Conservation (phyloP, 352 stramenopile genomes). For the Aphanomyces invadans region DNA sequence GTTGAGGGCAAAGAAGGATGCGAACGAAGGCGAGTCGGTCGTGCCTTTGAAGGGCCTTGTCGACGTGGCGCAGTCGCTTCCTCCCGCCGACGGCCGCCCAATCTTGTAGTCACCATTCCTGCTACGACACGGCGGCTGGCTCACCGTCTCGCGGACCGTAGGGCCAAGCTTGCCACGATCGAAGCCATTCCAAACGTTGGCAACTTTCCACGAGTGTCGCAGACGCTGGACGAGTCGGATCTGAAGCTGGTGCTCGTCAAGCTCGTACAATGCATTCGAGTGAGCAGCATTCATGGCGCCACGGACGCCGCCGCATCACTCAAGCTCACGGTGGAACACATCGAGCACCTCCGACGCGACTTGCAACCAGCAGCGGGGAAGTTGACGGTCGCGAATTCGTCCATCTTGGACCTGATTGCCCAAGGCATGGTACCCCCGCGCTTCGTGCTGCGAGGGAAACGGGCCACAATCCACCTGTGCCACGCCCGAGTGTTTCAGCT, state of each 20-base stretch:
- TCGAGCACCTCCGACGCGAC: not conserved
- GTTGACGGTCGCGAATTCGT: not conserved
- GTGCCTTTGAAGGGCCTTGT: conserved; percentile 34
- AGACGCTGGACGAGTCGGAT: conserved; percentile 50
- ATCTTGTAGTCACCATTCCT: conserved; percentile 3
- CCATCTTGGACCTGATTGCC: conserved; percentile 7
- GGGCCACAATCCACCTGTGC: conserved; percentile 6
- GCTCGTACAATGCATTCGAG: conserved; percentile 43
- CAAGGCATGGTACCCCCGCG: not conserved
- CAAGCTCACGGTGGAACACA: not conserved
- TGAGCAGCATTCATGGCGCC: conserved; percentile 33
- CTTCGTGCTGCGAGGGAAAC: conserved; percentile 1
- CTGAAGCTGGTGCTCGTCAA: conserved; percentile 50
- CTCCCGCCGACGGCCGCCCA: not conserved
- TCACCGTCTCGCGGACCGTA: too few relatives aligned
- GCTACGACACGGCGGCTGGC: too few relatives aligned
- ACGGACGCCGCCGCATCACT: not conserved
- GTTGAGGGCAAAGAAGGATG: conserved; percentile 42
- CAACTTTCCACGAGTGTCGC: conserved; percentile 63
- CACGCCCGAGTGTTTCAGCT: conserved; percentile 19
- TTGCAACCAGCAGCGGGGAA: not conserved
- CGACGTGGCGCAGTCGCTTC: conserved; percentile 39
- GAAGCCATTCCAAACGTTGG: conserved; percentile 33
- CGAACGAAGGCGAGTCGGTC: conserved; percentile 31
- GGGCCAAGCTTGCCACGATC: conserved; percentile 70